phyloP scores from a whole-genome alignment of 1,284 basidiomycete genomes.

The Mycosarcoma maydis region DNA sequence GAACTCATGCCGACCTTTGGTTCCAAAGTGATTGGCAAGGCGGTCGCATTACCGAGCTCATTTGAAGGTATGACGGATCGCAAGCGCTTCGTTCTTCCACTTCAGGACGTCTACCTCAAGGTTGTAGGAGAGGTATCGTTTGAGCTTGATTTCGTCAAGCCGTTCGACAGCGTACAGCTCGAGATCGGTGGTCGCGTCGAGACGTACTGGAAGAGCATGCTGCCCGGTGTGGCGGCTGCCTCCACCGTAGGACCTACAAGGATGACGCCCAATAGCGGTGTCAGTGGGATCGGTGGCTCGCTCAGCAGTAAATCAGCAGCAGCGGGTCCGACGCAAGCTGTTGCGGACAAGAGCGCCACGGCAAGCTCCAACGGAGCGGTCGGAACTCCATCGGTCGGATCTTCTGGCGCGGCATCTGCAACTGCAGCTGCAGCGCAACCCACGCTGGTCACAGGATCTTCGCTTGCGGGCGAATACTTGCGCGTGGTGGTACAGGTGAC shows the following conservation, averaged over 20 bases:
- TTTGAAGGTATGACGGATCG: constrained; percentile 70
- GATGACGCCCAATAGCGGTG: constrained; percentile 58
- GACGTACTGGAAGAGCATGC: constrained; percentile 67
- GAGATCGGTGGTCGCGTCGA: constrained; percentile 85
- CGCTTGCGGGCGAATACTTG: constrained; percentile 85
- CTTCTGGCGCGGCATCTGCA: constrained; percentile 16
- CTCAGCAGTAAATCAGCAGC: constrained; percentile 21
- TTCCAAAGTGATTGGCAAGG: constrained; percentile 95
- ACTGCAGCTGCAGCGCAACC: constrained; percentile 27
- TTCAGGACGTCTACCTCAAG: constrained; percentile 91
- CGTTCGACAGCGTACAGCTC: constrained; percentile 92
- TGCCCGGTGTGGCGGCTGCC: constrained; percentile 45
- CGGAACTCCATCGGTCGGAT: constrained; percentile 18
- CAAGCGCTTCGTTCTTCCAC: constrained; percentile 71
- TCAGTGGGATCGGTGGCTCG: constrained; percentile 28
- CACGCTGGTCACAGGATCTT: constrained; percentile 79
- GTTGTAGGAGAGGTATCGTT: constrained; percentile 95
- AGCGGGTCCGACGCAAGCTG: constrained; percentile 5
- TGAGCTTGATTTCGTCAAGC: constrained; percentile 85
- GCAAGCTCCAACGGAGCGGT: constrained; percentile 10
- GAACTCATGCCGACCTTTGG: constrained; percentile 98
- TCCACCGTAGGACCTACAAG: constrained; percentile 36
- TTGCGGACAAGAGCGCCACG: constrained; percentile 10
- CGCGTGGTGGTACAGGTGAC: constrained; percentile 90
- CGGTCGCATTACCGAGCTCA: constrained; percentile 82